Base-by-base conservation (phyloP, 768 basidiomycete genomes). In the Tylopilus vinaceipallidus region DNA sequence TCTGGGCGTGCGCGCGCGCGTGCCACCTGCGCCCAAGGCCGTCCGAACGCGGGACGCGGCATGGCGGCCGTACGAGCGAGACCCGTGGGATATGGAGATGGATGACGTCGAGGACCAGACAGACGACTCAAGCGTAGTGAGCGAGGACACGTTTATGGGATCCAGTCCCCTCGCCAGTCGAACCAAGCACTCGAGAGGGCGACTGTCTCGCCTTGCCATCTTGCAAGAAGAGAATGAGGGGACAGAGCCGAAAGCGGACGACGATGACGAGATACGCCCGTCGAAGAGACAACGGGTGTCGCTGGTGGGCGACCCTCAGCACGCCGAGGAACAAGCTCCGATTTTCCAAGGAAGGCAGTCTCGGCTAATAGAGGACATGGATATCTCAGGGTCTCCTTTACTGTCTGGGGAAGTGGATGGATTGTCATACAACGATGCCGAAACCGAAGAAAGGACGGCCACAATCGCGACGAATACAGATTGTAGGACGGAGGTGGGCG, bases 1-100 rank as follows among this genome's bases (percentile, higher is more conserved):
- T 5, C 38, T 53, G 32, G 23, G 40, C 17, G 6, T 42, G 7
- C 50, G 57, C 16, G 11, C 2, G 16, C 29, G 41, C 64, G 78
- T 20, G 68, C 76, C 60, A 1, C 55, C 60, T 26, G 58, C 64
- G 8, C 65, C 65, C 30, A 68, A 62, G 48, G 58, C 57, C 0
- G 52, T 53, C 30, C 64, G 64, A n/a, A 68, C 63, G 8, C 54
- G 59, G 17, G 43, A 52, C 26, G 44, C 54, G 19, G 16, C 20
- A 4, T 64, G 63, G 63, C 46, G 32, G 35, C 54, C 51, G 5
- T 50, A 51, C 12, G 54, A 63, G 38, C 58, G 38, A 38, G 42
- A 45, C 6, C 55, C 63, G 8, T 62, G 61, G 61, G 65, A 66
- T 38, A 61, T 64, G 52, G 61, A 65, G 2, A 45, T 53, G 29